Conservation (phyloP, 1,284 basidiomycete genomes). For the Taiwanofungus camphoratus region DNA sequence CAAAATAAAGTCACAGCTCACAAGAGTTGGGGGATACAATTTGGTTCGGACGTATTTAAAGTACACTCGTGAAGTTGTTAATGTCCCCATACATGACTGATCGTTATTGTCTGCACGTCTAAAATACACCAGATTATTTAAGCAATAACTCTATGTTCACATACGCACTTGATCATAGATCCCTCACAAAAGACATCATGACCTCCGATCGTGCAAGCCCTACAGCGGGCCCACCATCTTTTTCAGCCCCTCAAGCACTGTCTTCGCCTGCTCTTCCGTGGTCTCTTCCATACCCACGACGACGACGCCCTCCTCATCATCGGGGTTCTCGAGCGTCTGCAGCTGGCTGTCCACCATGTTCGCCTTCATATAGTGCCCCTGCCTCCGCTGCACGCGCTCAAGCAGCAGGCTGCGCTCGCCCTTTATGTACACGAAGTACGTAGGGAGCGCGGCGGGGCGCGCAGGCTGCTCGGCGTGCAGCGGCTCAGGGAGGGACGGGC, state of each 20-base stretch:
- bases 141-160: no score
- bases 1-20: no score
- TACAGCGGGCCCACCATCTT: conserved; percentile 9
- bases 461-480: conserved; percentile 23
- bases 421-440: conserved; percentile 82
- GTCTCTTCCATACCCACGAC: conserved; percentile 53
- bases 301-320: conserved; percentile 64
- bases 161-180: no score
- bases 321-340: conserved; percentile 71
- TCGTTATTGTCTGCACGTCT: no score
- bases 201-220: no score
- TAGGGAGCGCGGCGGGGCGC: conserved; percentile 37
- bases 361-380: conserved; percentile 88
- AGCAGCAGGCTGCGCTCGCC: conserved; percentile 60
- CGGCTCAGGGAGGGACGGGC: conserved; percentile 24
- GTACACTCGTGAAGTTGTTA: no score
- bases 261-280: conserved; percentile 54
- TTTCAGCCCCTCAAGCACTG: conserved; percentile 32
- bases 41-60: no score
- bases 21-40: no score
- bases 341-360: conserved; percentile 86
- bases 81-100: no score
- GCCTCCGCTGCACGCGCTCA: conserved; percentile 65
- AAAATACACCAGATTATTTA: no score
- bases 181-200: no score